These are phyloP conservation scores for Coemansia sp. DNA, from an alignment of 192 early-diverging fungal species.

Conservation along the genomic window DNA sequence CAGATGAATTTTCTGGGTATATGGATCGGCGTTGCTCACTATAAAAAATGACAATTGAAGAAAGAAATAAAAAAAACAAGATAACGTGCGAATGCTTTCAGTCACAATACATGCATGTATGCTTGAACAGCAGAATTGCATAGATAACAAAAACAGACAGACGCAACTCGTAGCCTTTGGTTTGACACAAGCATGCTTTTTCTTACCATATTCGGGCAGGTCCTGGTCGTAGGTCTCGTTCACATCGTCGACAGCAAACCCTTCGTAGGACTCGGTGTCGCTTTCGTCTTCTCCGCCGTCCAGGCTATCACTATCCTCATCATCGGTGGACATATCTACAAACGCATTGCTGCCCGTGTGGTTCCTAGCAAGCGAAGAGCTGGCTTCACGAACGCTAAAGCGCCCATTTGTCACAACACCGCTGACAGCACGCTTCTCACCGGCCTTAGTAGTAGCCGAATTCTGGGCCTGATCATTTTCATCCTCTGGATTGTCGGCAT, in stretches of 20 bases:
- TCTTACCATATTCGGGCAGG: conserved; percentile 44
- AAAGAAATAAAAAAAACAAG: neutral
- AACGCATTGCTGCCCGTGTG: conserved; percentile 34
- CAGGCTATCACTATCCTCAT: conserved; percentile 18
- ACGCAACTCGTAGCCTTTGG: neutral
- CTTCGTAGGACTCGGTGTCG: conserved; percentile 50
- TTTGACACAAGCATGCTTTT: neutral
- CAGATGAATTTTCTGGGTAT: conserved; percentile 57
- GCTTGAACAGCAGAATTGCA: neutral
- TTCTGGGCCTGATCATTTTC: neutral
- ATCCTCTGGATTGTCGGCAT: neutral
- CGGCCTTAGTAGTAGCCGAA: neutral
- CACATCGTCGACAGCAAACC: conserved; percentile 52
- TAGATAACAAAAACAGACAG: no score
- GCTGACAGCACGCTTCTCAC: conserved; percentile 8
- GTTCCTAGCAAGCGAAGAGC: conserved; percentile 15
- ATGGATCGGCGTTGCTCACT: conserved; percentile 43
- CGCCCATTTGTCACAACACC: conserved; percentile 10
- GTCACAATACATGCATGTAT: neutral
- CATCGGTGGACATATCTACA: conserved; percentile 17
- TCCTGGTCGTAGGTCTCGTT: conserved; percentile 55
- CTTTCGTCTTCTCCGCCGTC: conserved; percentile 27
- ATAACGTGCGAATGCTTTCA: neutral
- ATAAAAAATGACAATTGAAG: neutral
- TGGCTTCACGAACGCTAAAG: conserved; percentile 15